Conservation (phyloP, 257 asterid genomes). For the Fraxinus quadrangulata region DNA sequence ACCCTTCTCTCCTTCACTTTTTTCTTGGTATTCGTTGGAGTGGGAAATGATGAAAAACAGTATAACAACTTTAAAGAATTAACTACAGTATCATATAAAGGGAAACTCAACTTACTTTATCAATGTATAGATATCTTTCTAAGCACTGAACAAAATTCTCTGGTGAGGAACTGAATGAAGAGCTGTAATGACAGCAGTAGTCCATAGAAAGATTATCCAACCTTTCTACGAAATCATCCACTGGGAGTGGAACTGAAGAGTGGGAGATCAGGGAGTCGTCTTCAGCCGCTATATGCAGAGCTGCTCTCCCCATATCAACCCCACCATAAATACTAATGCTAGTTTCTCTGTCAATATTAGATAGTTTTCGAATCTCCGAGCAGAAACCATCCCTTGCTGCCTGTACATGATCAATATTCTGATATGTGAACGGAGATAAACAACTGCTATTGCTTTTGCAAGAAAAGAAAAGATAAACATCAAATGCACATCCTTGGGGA, state of each 20-base stretch:
- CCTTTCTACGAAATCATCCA: conserved; percentile 67
- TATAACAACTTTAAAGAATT: conserved; percentile 9
- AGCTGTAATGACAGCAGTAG: conserved; percentile 65
- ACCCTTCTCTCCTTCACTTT: neutral
- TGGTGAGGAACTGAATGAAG: conserved; percentile 62
- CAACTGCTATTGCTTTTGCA: conserved; percentile 8
- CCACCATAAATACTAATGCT: conserved; percentile 63
- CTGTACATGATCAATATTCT: conserved; percentile 36
- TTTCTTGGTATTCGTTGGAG: neutral
- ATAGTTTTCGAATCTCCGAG: conserved; percentile 49
- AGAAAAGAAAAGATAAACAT: conserved; percentile 9
- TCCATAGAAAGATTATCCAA: conserved; percentile 72
- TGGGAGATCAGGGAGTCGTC: conserved; percentile 81
- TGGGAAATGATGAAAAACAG: conserved; percentile 1
- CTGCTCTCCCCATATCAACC: conserved; percentile 65
- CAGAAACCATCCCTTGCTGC: conserved; percentile 68
- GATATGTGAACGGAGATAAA: neutral
- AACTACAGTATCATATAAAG: conserved; percentile 6
- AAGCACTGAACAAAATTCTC: conserved; percentile 60
- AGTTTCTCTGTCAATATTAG: conserved; percentile 64
- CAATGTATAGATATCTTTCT: conserved; percentile 60
- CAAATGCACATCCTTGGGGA: conserved; percentile 10
- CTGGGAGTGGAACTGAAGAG: conserved; percentile 88
- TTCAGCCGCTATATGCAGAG: conserved; percentile 82
- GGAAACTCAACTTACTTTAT: conserved; percentile 53